phyloP scores from a whole-genome alignment of 2,329 filamentous ascomycete genomes.

The Cordyceps fumosorosea region DNA sequence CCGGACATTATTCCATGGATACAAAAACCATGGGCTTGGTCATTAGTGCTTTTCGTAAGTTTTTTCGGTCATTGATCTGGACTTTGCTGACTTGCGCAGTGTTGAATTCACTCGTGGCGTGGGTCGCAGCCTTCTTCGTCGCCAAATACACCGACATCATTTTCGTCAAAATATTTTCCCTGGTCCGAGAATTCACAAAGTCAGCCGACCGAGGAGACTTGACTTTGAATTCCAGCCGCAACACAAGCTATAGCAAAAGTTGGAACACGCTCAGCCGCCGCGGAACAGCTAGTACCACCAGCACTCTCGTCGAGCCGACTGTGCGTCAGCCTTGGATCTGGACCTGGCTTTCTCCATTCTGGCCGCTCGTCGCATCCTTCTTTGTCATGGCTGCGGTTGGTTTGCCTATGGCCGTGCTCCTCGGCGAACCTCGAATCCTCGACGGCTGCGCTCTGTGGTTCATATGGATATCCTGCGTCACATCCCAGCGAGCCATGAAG shows the following conservation, averaged over 20 bases:
- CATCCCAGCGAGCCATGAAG: conserved; percentile 32
- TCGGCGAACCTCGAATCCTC: conserved; percentile 32
- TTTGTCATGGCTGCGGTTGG: conserved; percentile 31
- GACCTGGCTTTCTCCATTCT: conserved; percentile 12
- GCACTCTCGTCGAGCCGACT: background rate
- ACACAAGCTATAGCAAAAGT: background rate
- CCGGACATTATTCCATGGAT: conserved; percentile 26
- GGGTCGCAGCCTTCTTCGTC: conserved; percentile 25
- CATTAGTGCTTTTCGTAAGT: conserved; percentile 38
- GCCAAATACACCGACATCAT: conserved; percentile 16
- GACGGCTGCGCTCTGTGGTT: conserved; percentile 42
- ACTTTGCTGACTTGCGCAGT: conserved; percentile 22
- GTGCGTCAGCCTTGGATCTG: background rate
- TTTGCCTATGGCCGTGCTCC: conserved; percentile 31
- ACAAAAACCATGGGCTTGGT: conserved; percentile 33
- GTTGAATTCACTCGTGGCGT: conserved; percentile 29
- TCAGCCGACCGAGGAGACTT: background rate
- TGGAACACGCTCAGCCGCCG: background rate
- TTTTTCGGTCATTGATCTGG: background rate
- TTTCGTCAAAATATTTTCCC: conserved; percentile 1
- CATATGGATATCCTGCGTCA: conserved; percentile 39
- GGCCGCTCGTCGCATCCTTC: conserved; percentile 27
- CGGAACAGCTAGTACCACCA: background rate
- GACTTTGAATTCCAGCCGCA: background rate
- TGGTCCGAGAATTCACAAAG: background rate